A percentile compares a stretch with the other conserved stretches of the same genome.
phyloP scores from a whole-genome alignment of 1,284 basidiomycete genomes.

The Earliella scabrosa region DNA sequence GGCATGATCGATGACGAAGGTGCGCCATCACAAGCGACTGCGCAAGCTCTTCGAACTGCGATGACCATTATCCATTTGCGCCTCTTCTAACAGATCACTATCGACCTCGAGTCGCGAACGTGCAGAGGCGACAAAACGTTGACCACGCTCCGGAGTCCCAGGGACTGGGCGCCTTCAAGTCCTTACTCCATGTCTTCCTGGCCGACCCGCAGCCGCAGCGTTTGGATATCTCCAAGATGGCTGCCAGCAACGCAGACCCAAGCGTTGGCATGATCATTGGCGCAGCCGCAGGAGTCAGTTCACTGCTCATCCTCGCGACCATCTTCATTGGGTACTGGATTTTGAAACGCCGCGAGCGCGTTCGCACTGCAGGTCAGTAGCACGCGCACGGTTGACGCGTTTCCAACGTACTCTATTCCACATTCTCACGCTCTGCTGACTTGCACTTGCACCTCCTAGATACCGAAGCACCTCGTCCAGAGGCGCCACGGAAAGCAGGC shows the following conservation, averaged over 20 bases:
- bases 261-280: not conserved
- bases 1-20: not conserved
- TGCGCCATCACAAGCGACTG: not conserved
- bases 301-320: not conserved
- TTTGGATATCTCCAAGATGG: not conserved
- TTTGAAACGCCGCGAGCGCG: not conserved
- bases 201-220: not conserved
- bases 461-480: not conserved
- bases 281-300: not conserved
- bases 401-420: not conserved
- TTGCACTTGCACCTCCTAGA: not conserved
- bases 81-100: not conserved
- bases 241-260: not conserved
- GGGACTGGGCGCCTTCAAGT: no score
- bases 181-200: not conserved
- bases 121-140: no score
- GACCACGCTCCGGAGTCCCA: not conserved
- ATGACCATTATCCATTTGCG: not conserved
- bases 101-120: not conserved
- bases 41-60: not conserved
- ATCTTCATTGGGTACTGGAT: conserved; percentile 1
- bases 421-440: not conserved
- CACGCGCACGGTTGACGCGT: not conserved
- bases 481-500: not conserved
- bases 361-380: not conserved